A percentile compares a stretch with the other conserved stretches of the same genome.
Evolutionary conservation across 345 rosid genomes (phyloP).

Genomic region (Syzygium oleosum): DNA sequence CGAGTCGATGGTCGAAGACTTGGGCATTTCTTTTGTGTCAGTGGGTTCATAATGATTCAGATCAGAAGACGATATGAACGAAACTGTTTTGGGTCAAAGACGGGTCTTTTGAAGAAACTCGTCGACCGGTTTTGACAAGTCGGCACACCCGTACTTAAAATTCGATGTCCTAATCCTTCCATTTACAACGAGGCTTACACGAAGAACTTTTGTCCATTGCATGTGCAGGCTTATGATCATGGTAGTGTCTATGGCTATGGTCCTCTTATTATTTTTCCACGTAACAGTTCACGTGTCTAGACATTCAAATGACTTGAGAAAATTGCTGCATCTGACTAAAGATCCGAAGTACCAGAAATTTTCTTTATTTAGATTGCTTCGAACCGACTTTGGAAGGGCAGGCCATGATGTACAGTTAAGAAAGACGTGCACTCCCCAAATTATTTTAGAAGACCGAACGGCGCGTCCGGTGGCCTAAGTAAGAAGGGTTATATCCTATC

Average conservation of each 20-base stretch:
- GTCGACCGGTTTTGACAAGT: too few relatives aligned
- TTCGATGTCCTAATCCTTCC: too few relatives aligned
- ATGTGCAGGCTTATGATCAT: too few relatives aligned
- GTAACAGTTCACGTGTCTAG: neutral
- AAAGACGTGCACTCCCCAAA: neutral
- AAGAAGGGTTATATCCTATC: neutral
- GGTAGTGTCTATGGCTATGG: neutral
- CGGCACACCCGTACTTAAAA: too few relatives aligned
- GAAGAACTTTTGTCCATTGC: too few relatives aligned
- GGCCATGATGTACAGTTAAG: neutral
- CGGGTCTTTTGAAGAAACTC: too few relatives aligned
- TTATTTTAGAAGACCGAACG: neutral
- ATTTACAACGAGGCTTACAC: too few relatives aligned
- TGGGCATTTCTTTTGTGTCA: too few relatives aligned
- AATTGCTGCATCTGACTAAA: neutral
- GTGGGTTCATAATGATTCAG: too few relatives aligned
- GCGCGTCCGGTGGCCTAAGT: neutral
- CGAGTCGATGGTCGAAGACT: too few relatives aligned
- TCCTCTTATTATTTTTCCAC: neutral
- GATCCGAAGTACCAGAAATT: neutral
- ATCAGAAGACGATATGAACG: too few relatives aligned
- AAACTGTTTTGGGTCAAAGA: too few relatives aligned
- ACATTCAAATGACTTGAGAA: neutral
- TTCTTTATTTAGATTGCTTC: neutral
- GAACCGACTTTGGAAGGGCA: neutral